These are phyloP conservation scores for Stachybotrys elegans DNA, from an alignment of 2,329 filamentous ascomycete species.

Conservation along the genomic window DNA sequence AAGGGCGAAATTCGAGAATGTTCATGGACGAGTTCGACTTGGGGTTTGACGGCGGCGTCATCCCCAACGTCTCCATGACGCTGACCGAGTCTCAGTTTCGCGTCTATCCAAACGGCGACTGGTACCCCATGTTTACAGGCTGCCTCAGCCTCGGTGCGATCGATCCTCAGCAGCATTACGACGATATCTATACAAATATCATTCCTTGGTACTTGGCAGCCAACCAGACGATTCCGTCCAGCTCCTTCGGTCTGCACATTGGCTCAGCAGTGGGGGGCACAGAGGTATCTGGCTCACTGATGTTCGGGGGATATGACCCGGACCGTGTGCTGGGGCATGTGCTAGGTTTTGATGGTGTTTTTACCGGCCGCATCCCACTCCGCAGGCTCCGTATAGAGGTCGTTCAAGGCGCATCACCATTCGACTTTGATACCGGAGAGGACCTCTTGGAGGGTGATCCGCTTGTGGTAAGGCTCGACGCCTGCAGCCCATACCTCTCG, in stretches of 20 bases:
- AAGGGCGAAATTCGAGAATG: conserved; percentile 13
- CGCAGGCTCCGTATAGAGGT: conserved; percentile 35
- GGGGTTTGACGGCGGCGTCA: conserved; percentile 9
- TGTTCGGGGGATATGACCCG: conserved; percentile 35
- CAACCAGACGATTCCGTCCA: conserved; percentile 24
- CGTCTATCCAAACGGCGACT: conserved; percentile 21
- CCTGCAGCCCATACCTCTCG: conserved; percentile 34
- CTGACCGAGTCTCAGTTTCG: conserved; percentile 19
- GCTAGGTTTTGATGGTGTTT: conserved; percentile 11
- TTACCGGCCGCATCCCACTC: conserved; percentile 22
- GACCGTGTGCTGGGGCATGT: conserved; percentile 30
- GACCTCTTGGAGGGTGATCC: not conserved
- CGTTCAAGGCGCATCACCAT: conserved; percentile 33
- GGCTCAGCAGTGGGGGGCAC: conserved; percentile 19
- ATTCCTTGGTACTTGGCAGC: conserved; percentile 20
- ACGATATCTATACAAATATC: conserved; percentile 23
- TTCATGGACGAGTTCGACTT: conserved; percentile 19
- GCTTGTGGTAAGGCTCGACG: conserved; percentile 25
- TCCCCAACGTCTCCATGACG: conserved; percentile 9
- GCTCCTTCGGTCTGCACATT: conserved; percentile 37
- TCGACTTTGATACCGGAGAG: conserved; percentile 15
- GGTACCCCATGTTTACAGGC: conserved; percentile 24
- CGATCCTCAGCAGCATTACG: conserved; percentile 20
- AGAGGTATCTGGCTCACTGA: conserved; percentile 26
- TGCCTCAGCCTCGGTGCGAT: conserved; percentile 24